These are phyloP conservation scores for Brassica napus DNA, from an alignment of 345 rosid species.

Conservation along the genomic window Da-Ae NC_063449.1:12468001-12468500, in stretches of 20 bases:
- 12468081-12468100: conserved; percentile 61
- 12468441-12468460: conserved; percentile 71
- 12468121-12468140: conserved; percentile 31
- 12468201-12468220: conserved; percentile 58
- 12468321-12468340: conserved; percentile 55
- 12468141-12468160: conserved; percentile 44
- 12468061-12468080: conserved; percentile 62
- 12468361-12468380: conserved; percentile 61
- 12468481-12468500: conserved; percentile 52
- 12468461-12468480: conserved; percentile 59
- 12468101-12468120: conserved; percentile 60
- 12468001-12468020: conserved; percentile 58
- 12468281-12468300: conserved; percentile 54
- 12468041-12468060: conserved; percentile 51
- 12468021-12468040: conserved; percentile 58
- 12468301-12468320: conserved; percentile 62
- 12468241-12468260: conserved; percentile 40
- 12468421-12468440: conserved; percentile 81
- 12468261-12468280: conserved; percentile 61
- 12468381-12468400: conserved; percentile 75
- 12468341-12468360: conserved; percentile 55
- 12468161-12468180: conserved; percentile 50
- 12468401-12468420: conserved; percentile 55
- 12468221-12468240: conserved; percentile 63
- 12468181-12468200: conserved; percentile 47